These are phyloP conservation scores for Gossypium herbaceum DNA, from an alignment of 345 rosid species.

Conservation along the genomic window DNA sequence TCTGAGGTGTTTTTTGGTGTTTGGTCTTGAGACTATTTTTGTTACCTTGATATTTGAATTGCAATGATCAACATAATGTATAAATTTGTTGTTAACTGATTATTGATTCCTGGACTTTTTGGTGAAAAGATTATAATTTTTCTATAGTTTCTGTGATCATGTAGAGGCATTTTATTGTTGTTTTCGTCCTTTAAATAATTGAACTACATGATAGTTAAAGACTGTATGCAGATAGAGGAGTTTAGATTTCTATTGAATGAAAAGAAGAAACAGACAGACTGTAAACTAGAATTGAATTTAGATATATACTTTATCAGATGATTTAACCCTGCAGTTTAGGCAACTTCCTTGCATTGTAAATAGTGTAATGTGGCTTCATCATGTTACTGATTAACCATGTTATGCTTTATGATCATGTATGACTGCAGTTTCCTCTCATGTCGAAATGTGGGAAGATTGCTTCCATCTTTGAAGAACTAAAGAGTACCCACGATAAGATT, in stretches of 20 bases:
- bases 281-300: background rate
- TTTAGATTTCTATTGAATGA: background rate
- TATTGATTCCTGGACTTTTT: background rate
- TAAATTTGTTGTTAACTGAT: background rate
- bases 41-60: background rate
- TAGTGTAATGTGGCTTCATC: background rate
- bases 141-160: background rate
- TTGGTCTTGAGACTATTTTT: background rate
- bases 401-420: constrained; percentile 15
- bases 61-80: background rate
- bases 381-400: background rate
- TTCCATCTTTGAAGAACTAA: constrained; percentile 46
- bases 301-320: background rate
- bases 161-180: background rate
- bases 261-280: background rate
- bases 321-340: constrained; percentile 2
- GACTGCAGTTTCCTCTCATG: constrained; percentile 81
- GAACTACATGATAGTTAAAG: background rate
- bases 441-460: constrained; percentile 84
- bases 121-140: background rate
- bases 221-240: background rate
- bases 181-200: background rate
- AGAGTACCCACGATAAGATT: constrained; percentile 26
- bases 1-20: background rate
- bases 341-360: background rate